Evolutionary conservation across 768 basidiomycete species (phyloP).

Genomic region (Pleurotus sapidus): DNA sequence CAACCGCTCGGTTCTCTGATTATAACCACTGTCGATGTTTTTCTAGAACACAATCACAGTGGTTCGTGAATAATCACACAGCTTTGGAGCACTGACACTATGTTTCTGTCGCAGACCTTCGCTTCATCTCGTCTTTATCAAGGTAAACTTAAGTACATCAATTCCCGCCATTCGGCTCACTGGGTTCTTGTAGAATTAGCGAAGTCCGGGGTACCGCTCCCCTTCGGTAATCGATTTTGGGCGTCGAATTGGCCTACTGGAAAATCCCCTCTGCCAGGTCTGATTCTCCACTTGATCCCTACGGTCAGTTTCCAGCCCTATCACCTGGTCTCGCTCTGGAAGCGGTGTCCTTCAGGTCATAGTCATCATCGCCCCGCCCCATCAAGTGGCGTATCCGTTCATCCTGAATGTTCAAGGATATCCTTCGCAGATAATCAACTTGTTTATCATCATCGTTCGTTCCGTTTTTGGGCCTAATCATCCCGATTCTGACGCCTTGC

Average conservation of each 20-base stretch:
- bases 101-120: slow-evolving; percentile 36
- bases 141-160: slow-evolving; percentile 19
- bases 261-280: slow-evolving; percentile 52
- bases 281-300: slow-evolving; percentile 53
- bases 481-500: not conserved
- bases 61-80: slow-evolving; percentile 9
- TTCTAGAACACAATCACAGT: slow-evolving; percentile 22
- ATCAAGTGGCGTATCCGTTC: slow-evolving; percentile 53
- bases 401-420: slow-evolving; percentile 57
- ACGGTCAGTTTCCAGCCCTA: slow-evolving; percentile 25
- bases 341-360: slow-evolving; percentile 19
- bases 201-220: slow-evolving; percentile 59
- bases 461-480: not conserved
- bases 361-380: slow-evolving; percentile 53
- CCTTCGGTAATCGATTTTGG: slow-evolving; percentile 58
- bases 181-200: slow-evolving; percentile 40
- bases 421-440: slow-evolving; percentile 51
- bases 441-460: slow-evolving; percentile 54
- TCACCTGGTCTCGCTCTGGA: too few relatives aligned
- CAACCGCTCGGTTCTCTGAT: not conserved
- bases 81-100: not conserved
- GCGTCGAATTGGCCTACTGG: slow-evolving; percentile 62
- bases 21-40: too few relatives aligned
- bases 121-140: slow-evolving; percentile 51
- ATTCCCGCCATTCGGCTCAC: not conserved